Percentiles rank a stretch among this genome's conserved stretches.
These are phyloP conservation scores for Xylariaceae sp. DNA, from an alignment of 2,329 filamentous ascomycete genomes.

Conservation along the genomic window DNA sequence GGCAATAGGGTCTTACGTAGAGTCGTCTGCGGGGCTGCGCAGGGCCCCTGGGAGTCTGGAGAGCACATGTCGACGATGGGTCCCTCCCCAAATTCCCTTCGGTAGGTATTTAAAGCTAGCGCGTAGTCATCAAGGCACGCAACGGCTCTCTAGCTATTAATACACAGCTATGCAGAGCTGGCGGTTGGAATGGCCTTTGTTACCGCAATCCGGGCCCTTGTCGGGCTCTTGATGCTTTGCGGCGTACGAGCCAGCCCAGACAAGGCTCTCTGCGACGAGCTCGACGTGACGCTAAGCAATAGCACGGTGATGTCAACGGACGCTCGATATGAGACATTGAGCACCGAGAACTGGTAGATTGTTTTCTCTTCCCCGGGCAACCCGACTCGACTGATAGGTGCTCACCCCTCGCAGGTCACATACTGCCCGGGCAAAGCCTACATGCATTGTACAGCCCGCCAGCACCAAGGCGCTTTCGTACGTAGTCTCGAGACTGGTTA, in stretches of 20 bases:
- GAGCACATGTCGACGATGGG: constrained; percentile 1
- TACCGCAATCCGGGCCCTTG: constrained; percentile 5
- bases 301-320: constrained; percentile 16
- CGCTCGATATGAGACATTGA: constrained; percentile 15
- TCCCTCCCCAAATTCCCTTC: background rate
- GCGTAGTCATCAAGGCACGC: constrained; percentile 9
- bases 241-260: constrained; percentile 7
- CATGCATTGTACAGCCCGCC: constrained; percentile 28
- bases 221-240: constrained; percentile 7
- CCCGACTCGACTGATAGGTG: background rate
- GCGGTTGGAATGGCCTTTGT: constrained; percentile 13
- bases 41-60: background rate
- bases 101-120: constrained; percentile 20
- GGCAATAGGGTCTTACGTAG: too few relatives aligned
- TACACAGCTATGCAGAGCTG: constrained; percentile 7
- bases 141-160: background rate
- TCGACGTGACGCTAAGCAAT: constrained; percentile 12
- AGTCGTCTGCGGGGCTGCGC: constrained; percentile 10
- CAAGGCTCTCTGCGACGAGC: constrained; percentile 9
- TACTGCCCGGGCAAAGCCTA: constrained; percentile 29
- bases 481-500: constrained; percentile 20
- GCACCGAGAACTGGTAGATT: constrained; percentile 22
- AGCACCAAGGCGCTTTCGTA: constrained; percentile 21
- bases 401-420: constrained; percentile 23
- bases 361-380: background rate